Conservation (phyloP, 139 green algal species). For the Zygnema cylindricum region DNA sequence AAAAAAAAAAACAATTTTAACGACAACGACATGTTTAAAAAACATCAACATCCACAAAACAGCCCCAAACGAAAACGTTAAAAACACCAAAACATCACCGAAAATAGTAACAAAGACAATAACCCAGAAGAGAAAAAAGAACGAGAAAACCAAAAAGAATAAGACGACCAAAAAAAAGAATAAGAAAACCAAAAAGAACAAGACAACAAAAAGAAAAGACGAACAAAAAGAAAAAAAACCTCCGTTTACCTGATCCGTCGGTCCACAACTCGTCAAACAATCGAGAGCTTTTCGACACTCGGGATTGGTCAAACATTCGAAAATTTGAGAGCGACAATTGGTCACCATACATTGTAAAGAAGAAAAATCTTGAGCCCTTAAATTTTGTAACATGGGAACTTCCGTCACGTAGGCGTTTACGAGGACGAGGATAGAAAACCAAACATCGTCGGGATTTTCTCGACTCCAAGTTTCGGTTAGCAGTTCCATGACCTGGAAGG, state of each 20-base stretch:
- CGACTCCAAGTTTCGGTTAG: conserved; percentile 27
- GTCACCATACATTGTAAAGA: conserved; percentile 47
- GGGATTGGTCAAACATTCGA: conserved; percentile 17
- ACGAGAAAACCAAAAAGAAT: too few species aligned
- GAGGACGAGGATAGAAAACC: conserved; percentile 39
- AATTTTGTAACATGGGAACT: conserved; percentile 34
- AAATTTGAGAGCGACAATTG: conserved; percentile 49
- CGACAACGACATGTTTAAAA: too few species aligned
- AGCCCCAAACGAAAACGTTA: too few species aligned
- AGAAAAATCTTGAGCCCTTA: conserved; percentile 42
- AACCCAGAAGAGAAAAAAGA: conserved; percentile 86
- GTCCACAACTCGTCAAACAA: conserved; percentile 42
- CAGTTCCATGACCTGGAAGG: conserved; percentile 20
- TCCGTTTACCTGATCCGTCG: conserved; percentile 59
- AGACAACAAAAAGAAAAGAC: too few species aligned
- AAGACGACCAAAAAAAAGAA: too few species aligned
- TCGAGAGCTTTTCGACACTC: conserved; percentile 34
- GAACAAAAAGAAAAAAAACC: background rate
- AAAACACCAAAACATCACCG: too few species aligned
- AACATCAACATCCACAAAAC: too few species aligned
- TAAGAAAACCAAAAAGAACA: too few species aligned
- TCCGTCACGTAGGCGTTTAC: conserved; percentile 50
- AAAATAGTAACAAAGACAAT: too few species aligned
- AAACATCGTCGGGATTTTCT: conserved; percentile 50
- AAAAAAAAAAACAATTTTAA: too few species aligned